These are phyloP conservation scores for Cryptosporidium canis DNA, from an alignment of 169 alveolate genomes.

Conservation along the genomic window DNA sequence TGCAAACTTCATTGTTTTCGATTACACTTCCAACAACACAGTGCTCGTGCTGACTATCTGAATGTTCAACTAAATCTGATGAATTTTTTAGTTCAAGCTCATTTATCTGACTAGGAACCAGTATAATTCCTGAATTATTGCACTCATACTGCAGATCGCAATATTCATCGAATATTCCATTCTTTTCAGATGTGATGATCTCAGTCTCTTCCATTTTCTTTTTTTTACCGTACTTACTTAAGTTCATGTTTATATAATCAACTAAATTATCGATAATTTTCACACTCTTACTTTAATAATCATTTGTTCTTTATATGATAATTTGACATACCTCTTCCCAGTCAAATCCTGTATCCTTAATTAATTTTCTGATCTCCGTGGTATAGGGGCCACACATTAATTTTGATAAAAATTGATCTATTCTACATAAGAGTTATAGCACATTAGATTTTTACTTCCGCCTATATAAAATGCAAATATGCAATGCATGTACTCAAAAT, in stretches of 20 bases:
- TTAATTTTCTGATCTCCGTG: background rate
- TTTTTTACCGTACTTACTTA: background rate
- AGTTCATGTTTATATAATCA: conserved; percentile 34
- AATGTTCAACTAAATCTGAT: background rate
- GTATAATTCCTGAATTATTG: conserved; percentile 38
- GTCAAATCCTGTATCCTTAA: conserved; percentile 51
- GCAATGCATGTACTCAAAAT: conserved; percentile 39
- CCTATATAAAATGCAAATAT: conserved; percentile 6
- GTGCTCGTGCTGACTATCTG: background rate
- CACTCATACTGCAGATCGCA: background rate
- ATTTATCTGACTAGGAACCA: conserved; percentile 4
- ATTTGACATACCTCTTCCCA: conserved; percentile 44
- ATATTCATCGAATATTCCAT: background rate
- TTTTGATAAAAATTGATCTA: background rate
- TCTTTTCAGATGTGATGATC: background rate
- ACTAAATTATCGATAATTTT: conserved; percentile 25
- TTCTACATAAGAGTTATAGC: background rate
- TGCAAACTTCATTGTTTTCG: conserved; percentile 4
- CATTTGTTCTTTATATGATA: background rate
- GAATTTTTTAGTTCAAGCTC: background rate
- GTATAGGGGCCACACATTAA: conserved; percentile 5
- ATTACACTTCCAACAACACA: background rate
- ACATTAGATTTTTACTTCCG: background rate
- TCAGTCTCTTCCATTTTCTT: background rate
- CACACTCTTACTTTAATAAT: background rate